Conservation (phyloP, 2,329 filamentous ascomycete species). For the Alternaria arborescens region DNA sequence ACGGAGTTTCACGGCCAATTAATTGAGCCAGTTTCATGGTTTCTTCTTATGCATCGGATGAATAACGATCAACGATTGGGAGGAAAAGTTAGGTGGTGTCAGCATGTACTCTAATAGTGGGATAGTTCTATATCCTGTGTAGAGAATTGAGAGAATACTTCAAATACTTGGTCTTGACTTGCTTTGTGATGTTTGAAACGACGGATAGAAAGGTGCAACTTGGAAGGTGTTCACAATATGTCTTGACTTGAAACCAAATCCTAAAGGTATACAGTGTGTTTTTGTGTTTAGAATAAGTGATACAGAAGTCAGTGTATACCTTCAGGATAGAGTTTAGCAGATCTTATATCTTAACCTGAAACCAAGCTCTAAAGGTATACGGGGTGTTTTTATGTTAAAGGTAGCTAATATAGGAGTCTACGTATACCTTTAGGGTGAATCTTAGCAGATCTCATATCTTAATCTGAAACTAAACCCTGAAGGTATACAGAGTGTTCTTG, state of each 20-base stretch:
- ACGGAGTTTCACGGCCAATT: slow-evolving; percentile 45
- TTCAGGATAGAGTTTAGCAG: background rate
- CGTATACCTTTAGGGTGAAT: too few relatives aligned
- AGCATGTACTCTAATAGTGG: slow-evolving; percentile 46
- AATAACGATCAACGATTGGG: slow-evolving; percentile 49
- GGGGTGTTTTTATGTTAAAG: background rate
- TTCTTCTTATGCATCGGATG: slow-evolving; percentile 47
- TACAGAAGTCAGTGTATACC: background rate
- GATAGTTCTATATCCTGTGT: slow-evolving; percentile 30
- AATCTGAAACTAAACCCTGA: background rate
- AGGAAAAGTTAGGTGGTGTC: slow-evolving; percentile 44
- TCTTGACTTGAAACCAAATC: background rate
- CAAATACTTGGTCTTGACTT: slow-evolving; percentile 8
- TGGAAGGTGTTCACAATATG: too few relatives aligned
- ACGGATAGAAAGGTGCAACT: too few relatives aligned
- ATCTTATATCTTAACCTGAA: background rate
- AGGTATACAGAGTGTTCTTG: background rate
- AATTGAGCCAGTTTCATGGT: slow-evolving; percentile 38
- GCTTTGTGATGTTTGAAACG: slow-evolving; percentile 15
- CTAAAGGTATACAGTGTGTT: background rate
- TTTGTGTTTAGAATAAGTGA: background rate
- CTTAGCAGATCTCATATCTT: too few relatives aligned
- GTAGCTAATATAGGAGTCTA: too few relatives aligned
- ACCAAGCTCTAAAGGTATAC: background rate
- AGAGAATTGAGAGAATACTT: slow-evolving; percentile 39